Percentiles rank a stretch among this genome's conserved stretches.
Evolutionary conservation across 345 rosid species (phyloP).

Genomic region (Erodium maritimum): DNA sequence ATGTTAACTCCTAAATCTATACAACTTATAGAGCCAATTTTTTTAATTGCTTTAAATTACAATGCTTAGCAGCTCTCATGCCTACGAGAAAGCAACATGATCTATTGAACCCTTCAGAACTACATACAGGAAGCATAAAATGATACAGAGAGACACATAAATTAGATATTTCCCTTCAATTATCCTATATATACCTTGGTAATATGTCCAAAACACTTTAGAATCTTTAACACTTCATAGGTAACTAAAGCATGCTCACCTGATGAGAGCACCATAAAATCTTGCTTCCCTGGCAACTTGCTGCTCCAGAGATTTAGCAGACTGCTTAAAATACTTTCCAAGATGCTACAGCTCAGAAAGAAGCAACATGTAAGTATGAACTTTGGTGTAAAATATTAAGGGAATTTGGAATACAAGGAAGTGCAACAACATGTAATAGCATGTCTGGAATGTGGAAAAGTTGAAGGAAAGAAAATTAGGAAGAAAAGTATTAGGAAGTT

Average conservation of each 20-base stretch:
- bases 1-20: too few species aligned
- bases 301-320: constrained; percentile 79
- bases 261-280: constrained; percentile 90
- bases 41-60: too few species aligned
- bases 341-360: constrained; percentile 43
- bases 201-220: not conserved
- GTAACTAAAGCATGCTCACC: constrained; percentile 27
- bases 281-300: constrained; percentile 79
- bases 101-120: not conserved
- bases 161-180: not conserved
- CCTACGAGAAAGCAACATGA: not conserved
- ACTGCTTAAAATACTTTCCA: constrained; percentile 85
- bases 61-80: too few species aligned
- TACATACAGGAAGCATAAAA: not conserved
- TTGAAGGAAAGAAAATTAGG: not conserved
- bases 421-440: not conserved
- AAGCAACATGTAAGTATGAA: constrained; percentile 5
- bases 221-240: not conserved
- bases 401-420: not conserved
- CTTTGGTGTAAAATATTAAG: not conserved
- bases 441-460: not conserved
- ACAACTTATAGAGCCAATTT: too few species aligned
- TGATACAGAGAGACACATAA: not conserved
- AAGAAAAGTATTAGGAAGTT: not conserved
- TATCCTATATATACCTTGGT: not conserved